Evolutionary conservation across 1,284 basidiomycete species (phyloP).

Genomic region (Irpex sp.): DNA sequence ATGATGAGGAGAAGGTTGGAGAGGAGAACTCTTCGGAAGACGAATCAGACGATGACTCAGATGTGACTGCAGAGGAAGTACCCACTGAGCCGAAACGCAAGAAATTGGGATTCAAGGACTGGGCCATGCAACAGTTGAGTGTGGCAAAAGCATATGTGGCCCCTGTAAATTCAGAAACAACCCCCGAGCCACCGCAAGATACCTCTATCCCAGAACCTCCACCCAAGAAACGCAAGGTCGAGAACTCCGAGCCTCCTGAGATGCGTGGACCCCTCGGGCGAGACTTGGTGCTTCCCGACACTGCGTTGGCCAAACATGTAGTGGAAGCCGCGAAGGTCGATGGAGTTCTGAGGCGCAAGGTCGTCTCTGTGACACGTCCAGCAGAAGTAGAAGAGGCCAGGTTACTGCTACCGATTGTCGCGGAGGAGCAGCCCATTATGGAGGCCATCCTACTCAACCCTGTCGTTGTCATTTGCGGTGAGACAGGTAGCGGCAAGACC

Average conservation of each 20-base stretch:
- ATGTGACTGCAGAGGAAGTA: conserved; percentile 17
- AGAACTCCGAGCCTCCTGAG: conserved; percentile 28
- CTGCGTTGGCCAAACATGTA: conserved; percentile 55
- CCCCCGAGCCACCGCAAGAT: conserved; percentile 11
- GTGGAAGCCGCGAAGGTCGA: conserved; percentile 27
- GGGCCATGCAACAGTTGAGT: conserved; percentile 77
- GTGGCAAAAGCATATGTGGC: conserved; percentile 51
- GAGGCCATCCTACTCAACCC: conserved; percentile 87
- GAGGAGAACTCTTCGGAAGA: conserved; percentile 20
- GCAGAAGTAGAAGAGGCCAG: conserved; percentile 77
- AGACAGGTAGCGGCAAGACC: conserved; percentile 97
- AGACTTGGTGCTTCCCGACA: conserved; percentile 58
- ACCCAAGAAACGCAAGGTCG: conserved; percentile 42
- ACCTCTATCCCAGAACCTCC: conserved; percentile 22
- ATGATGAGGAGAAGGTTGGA: conserved; percentile 11
- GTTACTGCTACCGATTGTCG: conserved; percentile 83
- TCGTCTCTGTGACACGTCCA: conserved; percentile 67
- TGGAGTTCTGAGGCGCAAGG: conserved; percentile 30
- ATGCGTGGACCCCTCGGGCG: conserved; percentile 71
- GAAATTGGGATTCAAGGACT: conserved; percentile 72
- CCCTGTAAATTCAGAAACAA: conserved; percentile 17
- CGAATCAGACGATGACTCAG: conserved; percentile 13
- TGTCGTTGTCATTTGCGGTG: conserved; percentile 73
- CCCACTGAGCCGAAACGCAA: conserved; percentile 34
- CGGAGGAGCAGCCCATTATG: conserved; percentile 94